A percentile compares a stretch with the other conserved stretches of the same genome.
Evolutionary conservation across 2,329 filamentous ascomycete species (phyloP).

Genomic region (Colletotrichum coccodes): DNA sequence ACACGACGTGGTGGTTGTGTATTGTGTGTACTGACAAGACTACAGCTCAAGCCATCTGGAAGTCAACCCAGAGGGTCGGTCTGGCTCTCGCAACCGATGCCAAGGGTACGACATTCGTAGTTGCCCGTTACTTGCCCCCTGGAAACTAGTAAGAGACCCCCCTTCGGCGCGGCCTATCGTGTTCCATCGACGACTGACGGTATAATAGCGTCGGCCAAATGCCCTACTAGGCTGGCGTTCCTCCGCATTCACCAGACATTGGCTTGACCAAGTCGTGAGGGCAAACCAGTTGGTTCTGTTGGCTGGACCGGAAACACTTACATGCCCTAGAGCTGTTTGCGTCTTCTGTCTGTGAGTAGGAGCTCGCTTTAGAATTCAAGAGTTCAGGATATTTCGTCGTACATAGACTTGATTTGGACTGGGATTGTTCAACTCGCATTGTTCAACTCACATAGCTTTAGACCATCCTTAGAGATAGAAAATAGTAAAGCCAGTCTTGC

Average conservation of each 20-base stretch:
- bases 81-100: not conserved
- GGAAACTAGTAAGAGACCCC: constrained; percentile 1
- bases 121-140: constrained; percentile 4
- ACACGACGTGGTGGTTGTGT: too few species aligned
- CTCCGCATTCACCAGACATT: too few species aligned
- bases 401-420: too few species aligned
- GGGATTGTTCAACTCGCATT: too few species aligned
- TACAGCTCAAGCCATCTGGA: constrained; percentile 12
- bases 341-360: not conserved
- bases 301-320: not conserved
- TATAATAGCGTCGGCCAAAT: not conserved
- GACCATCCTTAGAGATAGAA: too few species aligned
- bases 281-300: too few species aligned
- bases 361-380: not conserved
- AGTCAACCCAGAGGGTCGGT: not conserved
- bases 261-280: rapidly evolving
- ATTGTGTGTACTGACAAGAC: not conserved
- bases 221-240: constrained; percentile 10
- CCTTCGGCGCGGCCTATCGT: not conserved
- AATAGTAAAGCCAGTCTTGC: too few species aligned
- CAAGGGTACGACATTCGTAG: not conserved
- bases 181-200: not conserved
- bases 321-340: too few species aligned
- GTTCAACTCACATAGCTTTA: too few species aligned
- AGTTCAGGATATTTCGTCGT: too few species aligned